Evolutionary conservation across 1,284 basidiomycete species (phyloP), one percentile per base, ranked within the genome.

Genomic region (Cryptococcus amylolentus): DNA sequence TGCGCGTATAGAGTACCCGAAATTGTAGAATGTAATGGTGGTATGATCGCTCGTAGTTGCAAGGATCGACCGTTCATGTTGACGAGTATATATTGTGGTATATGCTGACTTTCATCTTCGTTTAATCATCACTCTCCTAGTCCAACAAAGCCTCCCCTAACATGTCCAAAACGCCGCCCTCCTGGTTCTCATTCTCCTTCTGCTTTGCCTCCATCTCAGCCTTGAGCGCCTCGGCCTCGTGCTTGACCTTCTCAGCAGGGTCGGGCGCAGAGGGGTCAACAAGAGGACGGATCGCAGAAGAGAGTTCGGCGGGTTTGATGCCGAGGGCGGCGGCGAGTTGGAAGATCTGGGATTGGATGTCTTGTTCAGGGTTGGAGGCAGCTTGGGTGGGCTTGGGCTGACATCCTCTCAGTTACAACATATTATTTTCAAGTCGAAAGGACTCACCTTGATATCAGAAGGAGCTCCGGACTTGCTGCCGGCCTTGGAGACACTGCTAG

Each of bases 201-300:
- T 38, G 52, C 55, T 61, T 52, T 40, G 64, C 65, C 54, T 69
- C 66, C n/a, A 69, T 47, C 51, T 71, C 57, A 26, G 60, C 57
- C 46, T 62, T 64, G 49, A 75, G 58, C 43, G 71, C 50, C 52
- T 71, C 69, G 4, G 61, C 60, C 55, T 73, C 71, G 8, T 52
- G 59, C 31, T 63, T 48, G n/a, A 63, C 70, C 10, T 59, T 60
- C 16, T 69, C 69, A 16, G 63, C 63, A 13, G 75, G 69, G 61
- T 76, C 68, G 13, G 72, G 70, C 1, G 71, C 72, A 23, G 73
- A 71, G 5, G 76, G 76, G 61, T 78, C 74, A 57, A 76, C 64
- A 16, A 75, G 61, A 1, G 75, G 76, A 52, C 76, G 62, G 52
- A 78, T 75, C 12, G 72, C 76, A 18, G 61, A 61, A 38, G 66